phyloP scores from a whole-genome alignment of 129 eudicot genomes.

The Mikania micrantha region DNA sequence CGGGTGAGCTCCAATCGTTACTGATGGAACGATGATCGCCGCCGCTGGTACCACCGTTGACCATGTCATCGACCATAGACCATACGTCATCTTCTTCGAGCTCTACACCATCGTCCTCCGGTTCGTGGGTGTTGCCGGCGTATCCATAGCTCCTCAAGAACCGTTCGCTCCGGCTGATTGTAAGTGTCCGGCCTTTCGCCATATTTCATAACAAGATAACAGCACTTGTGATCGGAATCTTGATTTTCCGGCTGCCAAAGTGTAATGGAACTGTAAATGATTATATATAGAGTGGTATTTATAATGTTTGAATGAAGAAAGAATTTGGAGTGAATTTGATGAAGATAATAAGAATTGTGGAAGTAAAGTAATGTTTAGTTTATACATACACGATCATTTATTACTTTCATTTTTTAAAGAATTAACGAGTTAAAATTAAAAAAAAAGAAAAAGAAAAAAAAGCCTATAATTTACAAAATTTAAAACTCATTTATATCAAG shows the following conservation, averaged over 20 bases:
- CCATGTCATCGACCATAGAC: constrained; percentile 61
- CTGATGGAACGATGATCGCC: background rate
- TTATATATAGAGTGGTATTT: constrained; percentile 35
- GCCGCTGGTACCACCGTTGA: constrained; percentile 9
- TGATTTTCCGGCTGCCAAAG: constrained; percentile 24
- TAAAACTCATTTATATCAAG: too few species aligned
- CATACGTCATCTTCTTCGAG: constrained; percentile 69
- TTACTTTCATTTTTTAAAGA: too few species aligned
- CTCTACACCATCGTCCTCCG: constrained; percentile 36
- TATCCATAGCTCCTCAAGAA: constrained; percentile 42
- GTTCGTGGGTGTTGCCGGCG: constrained; percentile 19
- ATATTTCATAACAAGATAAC: constrained; percentile 31
- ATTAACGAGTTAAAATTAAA: too few species aligned
- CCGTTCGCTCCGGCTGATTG: constrained; percentile 65
- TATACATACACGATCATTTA: too few species aligned
- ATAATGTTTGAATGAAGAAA: constrained; percentile 22
- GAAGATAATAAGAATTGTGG: too few species aligned
- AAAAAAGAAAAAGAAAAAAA: too few species aligned
- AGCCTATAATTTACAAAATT: too few species aligned
- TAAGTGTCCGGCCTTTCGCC: constrained; percentile 76
- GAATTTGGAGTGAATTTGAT: constrained; percentile 34
- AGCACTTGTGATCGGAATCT: constrained; percentile 8
- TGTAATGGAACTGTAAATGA: constrained; percentile 13
- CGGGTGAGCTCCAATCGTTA: constrained; percentile 52
- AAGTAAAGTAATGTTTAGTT: too few species aligned